Conservation (phyloP, 129 eudicot genomes). For the Smallanthus sonchifolius region DNA sequence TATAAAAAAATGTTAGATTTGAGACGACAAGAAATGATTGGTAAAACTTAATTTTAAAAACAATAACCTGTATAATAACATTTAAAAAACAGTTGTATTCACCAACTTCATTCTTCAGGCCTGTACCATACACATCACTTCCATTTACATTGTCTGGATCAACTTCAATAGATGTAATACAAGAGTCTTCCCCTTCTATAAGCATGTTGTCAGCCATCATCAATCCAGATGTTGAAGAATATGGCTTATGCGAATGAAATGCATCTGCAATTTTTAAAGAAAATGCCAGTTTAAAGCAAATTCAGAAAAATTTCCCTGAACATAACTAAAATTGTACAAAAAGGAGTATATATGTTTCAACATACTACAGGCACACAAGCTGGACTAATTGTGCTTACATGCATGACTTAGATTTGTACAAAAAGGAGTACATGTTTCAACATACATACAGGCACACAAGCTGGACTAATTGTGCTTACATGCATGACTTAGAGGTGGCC, state of each 20-base stretch:
- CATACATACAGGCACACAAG: not conserved
- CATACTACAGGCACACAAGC: not conserved
- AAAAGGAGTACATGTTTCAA: not conserved
- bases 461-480: not conserved
- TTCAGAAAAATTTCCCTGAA: not conserved
- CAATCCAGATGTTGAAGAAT: slow-evolving; percentile 31
- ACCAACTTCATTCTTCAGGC: slow-evolving; percentile 87
- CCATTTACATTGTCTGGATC: slow-evolving; percentile 30
- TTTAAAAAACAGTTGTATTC: slow-evolving; percentile 97
- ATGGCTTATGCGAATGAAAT: slow-evolving; percentile 47
- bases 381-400: not conserved
- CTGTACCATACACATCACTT: slow-evolving; percentile 64
- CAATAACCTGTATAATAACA: slow-evolving; percentile 90
- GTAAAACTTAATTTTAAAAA: not conserved
- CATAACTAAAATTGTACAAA: not conserved
- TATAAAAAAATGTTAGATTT: not conserved
- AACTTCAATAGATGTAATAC: slow-evolving; percentile 25
- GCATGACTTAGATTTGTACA: not conserved
- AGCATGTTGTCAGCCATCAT: slow-evolving; percentile 28
- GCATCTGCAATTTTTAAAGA: slow-evolving; percentile 41
- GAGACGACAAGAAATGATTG: not conserved
- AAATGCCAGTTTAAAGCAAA: slow-evolving; percentile 8
- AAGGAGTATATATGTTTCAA: not conserved
- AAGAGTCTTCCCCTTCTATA: slow-evolving; percentile 33
- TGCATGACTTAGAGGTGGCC: slow-evolving; percentile 1